These are phyloP conservation scores for Akanthomyces lecanii DNA, from an alignment of 2,329 filamentous ascomycete genomes.

Conservation along the genomic window DNA sequence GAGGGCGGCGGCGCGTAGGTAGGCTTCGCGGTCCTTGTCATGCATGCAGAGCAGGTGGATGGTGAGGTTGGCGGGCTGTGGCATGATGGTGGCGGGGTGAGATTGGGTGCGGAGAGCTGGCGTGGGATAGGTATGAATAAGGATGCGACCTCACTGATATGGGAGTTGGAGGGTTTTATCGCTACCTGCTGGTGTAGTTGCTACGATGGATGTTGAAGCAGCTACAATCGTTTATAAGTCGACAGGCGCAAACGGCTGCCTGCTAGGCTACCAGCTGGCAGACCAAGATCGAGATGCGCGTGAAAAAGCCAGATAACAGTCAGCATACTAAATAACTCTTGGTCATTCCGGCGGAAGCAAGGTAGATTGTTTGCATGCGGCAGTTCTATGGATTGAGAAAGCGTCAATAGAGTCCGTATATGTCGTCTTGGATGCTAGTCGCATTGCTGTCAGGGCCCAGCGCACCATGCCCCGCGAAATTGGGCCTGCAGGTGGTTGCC, in stretches of 20 bases:
- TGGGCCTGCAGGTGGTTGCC: no score
- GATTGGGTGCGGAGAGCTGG: neutral
- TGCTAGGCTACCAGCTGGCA: neutral
- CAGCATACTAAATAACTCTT: neutral
- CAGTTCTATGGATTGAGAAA: no score
- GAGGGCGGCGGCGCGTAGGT: conserved; percentile 31
- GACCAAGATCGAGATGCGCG: neutral
- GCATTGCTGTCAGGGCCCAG: no score
- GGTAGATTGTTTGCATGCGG: no score
- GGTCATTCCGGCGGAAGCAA: no score
- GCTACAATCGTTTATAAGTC: neutral
- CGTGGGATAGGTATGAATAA: neutral
- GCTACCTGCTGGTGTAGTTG: neutral
- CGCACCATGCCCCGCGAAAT: no score
- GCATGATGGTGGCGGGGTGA: neutral
- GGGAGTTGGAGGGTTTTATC: neutral
- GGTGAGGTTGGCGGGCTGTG: conserved; percentile 3
- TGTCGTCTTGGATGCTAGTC: no score
- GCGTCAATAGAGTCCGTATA: no score
- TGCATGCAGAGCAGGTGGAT: conserved; percentile 17
- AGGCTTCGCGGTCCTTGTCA: conserved; percentile 30
- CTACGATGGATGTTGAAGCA: neutral
- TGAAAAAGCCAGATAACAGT: neutral
- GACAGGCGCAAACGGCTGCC: neutral
- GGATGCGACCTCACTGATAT: neutral